Evolutionary conservation across 2,329 filamentous ascomycete species (phyloP).

Genomic region (Colletotrichum falcatum): DNA sequence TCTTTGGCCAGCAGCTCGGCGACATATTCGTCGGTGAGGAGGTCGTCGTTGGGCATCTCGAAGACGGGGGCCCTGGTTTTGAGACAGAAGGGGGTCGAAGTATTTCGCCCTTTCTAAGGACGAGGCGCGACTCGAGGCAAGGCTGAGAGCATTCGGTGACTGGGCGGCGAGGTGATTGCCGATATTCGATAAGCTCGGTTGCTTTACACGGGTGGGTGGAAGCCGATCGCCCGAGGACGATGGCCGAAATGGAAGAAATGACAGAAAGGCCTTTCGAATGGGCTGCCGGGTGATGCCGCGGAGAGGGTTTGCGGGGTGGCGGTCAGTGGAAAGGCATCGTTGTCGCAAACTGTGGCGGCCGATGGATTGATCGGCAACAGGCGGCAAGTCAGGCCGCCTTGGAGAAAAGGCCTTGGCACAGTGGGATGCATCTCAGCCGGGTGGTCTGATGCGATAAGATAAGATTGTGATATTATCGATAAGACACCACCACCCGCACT

Average conservation of each 20-base stretch:
- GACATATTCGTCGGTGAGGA: constrained; percentile 81
- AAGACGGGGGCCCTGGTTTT: not conserved
- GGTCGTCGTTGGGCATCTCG: constrained; percentile 60
- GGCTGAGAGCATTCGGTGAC: constrained; percentile 2
- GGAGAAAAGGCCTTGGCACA: constrained; percentile 12
- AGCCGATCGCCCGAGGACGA: not conserved
- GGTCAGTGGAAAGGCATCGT: not conserved
- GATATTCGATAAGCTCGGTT: not conserved
- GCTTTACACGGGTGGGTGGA: not conserved
- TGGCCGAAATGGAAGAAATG: not conserved
- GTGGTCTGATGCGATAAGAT: not conserved
- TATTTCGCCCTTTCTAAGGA: constrained; percentile 4
- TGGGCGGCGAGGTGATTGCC: not conserved
- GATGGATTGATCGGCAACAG: constrained; percentile 20
- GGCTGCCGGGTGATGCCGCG: not conserved
- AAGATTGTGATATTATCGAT: constrained; percentile 3
- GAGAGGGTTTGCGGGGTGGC: constrained; percentile 16
- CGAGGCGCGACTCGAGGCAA: not conserved
- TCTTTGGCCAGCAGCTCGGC: constrained; percentile 84
- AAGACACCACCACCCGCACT: constrained; percentile 14
- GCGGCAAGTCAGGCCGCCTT: constrained; percentile 9
- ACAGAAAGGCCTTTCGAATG: not conserved
- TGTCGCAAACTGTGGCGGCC: constrained; percentile 30
- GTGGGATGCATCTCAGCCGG: constrained; percentile 1
- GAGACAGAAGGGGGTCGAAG: not conserved